Conservation (phyloP, 1,284 basidiomycete species). For the Tilletia indica region DNA sequence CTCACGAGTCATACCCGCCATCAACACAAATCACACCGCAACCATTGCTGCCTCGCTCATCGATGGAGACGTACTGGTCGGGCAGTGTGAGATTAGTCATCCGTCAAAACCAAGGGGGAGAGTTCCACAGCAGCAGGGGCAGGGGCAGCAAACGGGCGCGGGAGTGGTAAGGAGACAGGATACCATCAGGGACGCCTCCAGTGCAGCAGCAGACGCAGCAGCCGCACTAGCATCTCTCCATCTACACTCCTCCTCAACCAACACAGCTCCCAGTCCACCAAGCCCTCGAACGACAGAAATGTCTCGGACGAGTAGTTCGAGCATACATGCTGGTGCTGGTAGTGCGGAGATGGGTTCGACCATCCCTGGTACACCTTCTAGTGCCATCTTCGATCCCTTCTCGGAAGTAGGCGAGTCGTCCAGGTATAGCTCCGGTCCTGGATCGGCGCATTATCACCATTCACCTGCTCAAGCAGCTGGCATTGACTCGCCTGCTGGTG, state of each 20-base stretch:
- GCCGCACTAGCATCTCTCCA: not conserved
- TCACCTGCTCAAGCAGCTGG: too few relatives aligned
- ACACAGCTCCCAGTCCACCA: not conserved
- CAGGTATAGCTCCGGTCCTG: not conserved
- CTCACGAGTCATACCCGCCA: conserved; percentile 73
- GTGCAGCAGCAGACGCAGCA: conserved; percentile 8
- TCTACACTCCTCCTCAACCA: not conserved
- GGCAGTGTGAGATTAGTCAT: conserved; percentile 96
- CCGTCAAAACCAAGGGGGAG: conserved; percentile 58
- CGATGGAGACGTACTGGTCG: conserved; percentile 76
- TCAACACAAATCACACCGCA: conserved; percentile 93
- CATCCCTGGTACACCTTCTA: conserved; percentile 29
- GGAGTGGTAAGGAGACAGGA: not conserved
- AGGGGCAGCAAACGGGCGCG: not conserved
- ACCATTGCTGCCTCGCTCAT: conserved; percentile 91
- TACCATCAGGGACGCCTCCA: not conserved
- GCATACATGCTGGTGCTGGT: too few relatives aligned
- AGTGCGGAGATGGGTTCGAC: not conserved
- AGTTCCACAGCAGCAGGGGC: not conserved
- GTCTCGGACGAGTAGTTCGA: too few relatives aligned
- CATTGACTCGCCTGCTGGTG: not conserved
- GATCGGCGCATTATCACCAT: not conserved
- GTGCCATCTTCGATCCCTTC: conserved; percentile 37
- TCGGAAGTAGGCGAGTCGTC: not conserved
- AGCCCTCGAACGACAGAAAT: too few relatives aligned